A percentile compares a stretch with the other conserved stretches of the same genome.
Conservation (phyloP, 2,329 filamentous ascomycete species). For the Pseudocercospora musae region DNA sequence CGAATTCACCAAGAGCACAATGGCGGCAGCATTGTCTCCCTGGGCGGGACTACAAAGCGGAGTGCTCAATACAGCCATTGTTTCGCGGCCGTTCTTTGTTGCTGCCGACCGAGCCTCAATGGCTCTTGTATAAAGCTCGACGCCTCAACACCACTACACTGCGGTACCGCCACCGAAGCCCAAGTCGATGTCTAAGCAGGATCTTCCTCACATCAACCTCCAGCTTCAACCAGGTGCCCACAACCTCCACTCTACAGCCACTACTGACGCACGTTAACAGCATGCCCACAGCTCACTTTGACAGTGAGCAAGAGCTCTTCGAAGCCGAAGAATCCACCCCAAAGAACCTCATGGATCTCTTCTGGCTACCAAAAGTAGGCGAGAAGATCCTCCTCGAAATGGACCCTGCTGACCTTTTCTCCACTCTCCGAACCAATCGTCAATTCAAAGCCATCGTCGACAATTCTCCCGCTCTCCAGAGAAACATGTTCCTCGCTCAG, state of each 20-base stretch:
- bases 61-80: not conserved
- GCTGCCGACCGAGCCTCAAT: not conserved
- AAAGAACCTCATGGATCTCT: not conserved
- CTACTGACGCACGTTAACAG: not conserved
- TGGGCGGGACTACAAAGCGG: too few species aligned
- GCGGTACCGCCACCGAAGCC: not conserved
- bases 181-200: not conserved
- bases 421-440: not conserved
- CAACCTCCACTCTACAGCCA: not conserved
- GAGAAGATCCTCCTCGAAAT: not conserved
- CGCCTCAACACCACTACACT: too few species aligned
- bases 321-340: not conserved
- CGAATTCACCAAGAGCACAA: too few species aligned
- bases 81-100: not conserved
- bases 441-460: not conserved
- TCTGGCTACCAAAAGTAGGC: not conserved
- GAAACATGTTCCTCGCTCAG: not conserved
- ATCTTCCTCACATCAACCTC: not conserved
- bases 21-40: too few species aligned
- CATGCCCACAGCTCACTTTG: not conserved
- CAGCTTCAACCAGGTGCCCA: not conserved
- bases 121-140: too few species aligned
- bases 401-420: not conserved
- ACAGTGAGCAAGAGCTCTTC: not conserved
- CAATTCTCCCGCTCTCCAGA: not conserved